These are phyloP conservation scores for Cercospora citrullina DNA, from an alignment of 2,329 filamentous ascomycete genomes.

Conservation along the genomic window DNA sequence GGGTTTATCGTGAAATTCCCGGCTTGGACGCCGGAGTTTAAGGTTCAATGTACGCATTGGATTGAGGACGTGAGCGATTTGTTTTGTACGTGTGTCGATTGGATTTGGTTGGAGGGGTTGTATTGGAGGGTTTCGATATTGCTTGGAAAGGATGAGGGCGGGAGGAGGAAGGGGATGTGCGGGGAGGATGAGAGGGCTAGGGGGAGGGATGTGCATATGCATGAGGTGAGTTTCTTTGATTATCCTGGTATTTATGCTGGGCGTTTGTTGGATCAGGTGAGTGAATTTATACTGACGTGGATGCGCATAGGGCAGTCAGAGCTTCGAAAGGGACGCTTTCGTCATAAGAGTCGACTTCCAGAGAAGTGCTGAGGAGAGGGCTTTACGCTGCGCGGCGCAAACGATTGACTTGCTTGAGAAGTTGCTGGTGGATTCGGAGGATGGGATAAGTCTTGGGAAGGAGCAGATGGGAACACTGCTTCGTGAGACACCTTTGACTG, in stretches of 20 bases:
- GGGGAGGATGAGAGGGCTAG: constrained; percentile 22
- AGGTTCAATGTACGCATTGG: constrained; percentile 24
- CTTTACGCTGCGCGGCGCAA: neutral
- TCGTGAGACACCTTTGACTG: constrained; percentile 11
- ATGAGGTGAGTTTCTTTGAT: neutral
- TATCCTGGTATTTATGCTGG: too few relatives aligned
- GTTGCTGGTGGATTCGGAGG: constrained; percentile 4
- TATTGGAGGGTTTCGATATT: constrained; percentile 23
- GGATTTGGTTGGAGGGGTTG: constrained; percentile 25
- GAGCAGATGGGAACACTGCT: constrained; percentile 12
- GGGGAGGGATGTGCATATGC: constrained; percentile 14
- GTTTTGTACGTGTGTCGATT: constrained; percentile 19
- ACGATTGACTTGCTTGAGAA: constrained; percentile 5
- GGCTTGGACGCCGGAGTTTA: constrained; percentile 24
- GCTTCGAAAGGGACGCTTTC: constrained; percentile 12
- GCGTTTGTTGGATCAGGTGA: neutral
- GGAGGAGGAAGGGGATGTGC: neutral
- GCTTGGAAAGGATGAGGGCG: neutral
- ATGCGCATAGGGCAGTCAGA: neutral
- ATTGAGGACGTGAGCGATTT: constrained; percentile 19
- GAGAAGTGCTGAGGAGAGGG: constrained; percentile 11
- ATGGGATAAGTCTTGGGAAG: constrained; percentile 8
- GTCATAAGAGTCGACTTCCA: constrained; percentile 19
- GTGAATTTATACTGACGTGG: neutral
- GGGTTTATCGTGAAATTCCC: constrained; percentile 26